Base-by-base conservation (phyloP, 2,329 filamentous ascomycete species). In the Lecanoromycetidae sp. region DNA sequence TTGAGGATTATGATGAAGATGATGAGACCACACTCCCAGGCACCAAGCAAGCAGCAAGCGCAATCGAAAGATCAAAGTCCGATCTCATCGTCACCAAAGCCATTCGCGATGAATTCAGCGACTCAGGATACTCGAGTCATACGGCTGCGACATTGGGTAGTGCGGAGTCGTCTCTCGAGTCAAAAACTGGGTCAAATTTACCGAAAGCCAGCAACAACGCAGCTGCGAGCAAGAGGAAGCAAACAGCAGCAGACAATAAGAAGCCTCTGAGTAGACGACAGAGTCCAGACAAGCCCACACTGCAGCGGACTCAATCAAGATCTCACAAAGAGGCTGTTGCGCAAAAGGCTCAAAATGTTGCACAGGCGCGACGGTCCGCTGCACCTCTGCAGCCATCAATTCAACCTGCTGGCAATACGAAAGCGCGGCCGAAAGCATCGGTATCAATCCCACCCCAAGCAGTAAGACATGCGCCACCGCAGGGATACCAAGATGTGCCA, bases 111-210 rank as follows among this genome's bases (percentile, higher is more conserved):
- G 64, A 66, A 58, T 69, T 70, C 56, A 76, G 71, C 63, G 76
- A 80, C 63, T 78, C 75, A 55, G 76, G 76, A 57, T 79, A 79
- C 66, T 77, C 74, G 53, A 78, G 74, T 65, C 69, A 71, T 57
- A 75, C 74, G 57, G 68, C 67, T 55, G 69, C 71, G 53, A 71
- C 71, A 52, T 65, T 69, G 62, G 63, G 61, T 58, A 70, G 71
- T 65, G 69, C 70, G 69, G 64, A 72, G 68, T 71, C 71, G 58
- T 66, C 61, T 54, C 66, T 66, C 64, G 63, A 60, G 57, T 66
- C 59, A 58, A 63, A 60, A 57, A 64, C 59, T 55, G 62, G 57
- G 52, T 62, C 60, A 50, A 54, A 52, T 46, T 56, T 60, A 58
- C 56, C 62, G 60, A 67, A 62, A 55, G 53, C 64, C 51, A 61